Evolutionary conservation across 192 early-diverging fungal species (phyloP).

Genomic region (Funneliformis mosseae): DNA sequence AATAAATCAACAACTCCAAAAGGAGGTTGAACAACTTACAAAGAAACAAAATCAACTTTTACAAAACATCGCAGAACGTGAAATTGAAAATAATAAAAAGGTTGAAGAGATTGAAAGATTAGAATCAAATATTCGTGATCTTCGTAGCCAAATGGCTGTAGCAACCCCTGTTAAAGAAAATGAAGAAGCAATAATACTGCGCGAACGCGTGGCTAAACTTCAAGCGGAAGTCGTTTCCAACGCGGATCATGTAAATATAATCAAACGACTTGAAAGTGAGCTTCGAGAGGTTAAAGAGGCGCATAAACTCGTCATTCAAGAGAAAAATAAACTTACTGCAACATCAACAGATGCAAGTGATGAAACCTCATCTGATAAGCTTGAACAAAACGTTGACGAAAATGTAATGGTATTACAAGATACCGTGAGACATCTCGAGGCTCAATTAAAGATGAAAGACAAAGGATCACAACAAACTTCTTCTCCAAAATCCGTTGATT

Average conservation of each 20-base stretch:
- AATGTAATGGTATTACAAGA: slow-evolving; percentile 1
- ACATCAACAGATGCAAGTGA: slow-evolving; percentile 23
- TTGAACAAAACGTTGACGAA: slow-evolving; percentile 7
- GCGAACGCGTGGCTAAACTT: too few species aligned
- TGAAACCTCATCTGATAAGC: background rate
- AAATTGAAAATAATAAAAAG: background rate
- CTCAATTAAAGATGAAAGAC: background rate
- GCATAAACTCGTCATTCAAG: background rate
- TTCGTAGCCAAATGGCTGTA: background rate
- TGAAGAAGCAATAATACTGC: too few species aligned
- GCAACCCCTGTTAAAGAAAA: background rate
- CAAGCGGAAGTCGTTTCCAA: background rate
- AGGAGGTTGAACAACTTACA: background rate
- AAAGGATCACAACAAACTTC: background rate
- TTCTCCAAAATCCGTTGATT: too few species aligned
- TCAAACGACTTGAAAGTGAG: slow-evolving; percentile 19
- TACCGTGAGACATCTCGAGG: background rate
- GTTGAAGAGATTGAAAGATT: background rate
- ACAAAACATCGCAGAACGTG: background rate
- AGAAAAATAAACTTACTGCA: background rate
- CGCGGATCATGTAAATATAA: slow-evolving; percentile 2
- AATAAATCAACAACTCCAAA: background rate
- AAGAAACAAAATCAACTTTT: background rate
- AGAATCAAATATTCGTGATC: background rate
- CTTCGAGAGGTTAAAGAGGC: slow-evolving; percentile 25